Base-by-base conservation (phyloP, 2,329 filamentous ascomycete species). In the Periconia macrospinosa region DNA sequence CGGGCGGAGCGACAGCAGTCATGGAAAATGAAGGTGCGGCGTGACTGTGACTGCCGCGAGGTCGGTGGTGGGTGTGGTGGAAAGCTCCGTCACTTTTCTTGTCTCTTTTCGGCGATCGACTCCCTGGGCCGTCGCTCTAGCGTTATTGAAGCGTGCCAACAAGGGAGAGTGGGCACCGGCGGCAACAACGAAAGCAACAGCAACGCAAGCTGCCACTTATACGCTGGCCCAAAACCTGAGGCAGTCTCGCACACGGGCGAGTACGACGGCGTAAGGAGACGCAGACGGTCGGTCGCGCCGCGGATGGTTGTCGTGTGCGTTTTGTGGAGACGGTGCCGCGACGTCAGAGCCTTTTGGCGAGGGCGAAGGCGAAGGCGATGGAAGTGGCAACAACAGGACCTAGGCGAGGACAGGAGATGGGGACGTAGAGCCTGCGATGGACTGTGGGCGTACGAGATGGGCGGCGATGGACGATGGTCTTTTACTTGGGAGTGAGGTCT, bases 1-100 rank as follows among this genome's bases (percentile, higher is more conserved):
- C 80, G 59, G 83, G 83, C 75, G 83, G 83, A 70, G 84, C 85
- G 70, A 88, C 85, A 69, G 85, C 85, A 79, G 85, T 87, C 84
- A 87, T 87, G 67, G 65, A 61, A 69, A 60, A 62, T 46, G 58
- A 61, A 56, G 60, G 57, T 54, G 60, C 58, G 54, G 49, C 52
- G 63, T 56, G 51, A 56, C 50, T 66, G 52, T 46, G 57, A 52
- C 54, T 62, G 49, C 54, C 48, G 58, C 51, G 20, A n/a, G 18
- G 17, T 23, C 20, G 8, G 23, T 33, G 27, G 17, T 33, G 43
- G 27, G 23, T 13, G 42, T n/a, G 23, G 20, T 30, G 14, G 43
- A 45, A 37, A 13, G 51, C 50, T 52, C 54, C 58, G 61, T 63
- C 62, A 63, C 61, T 66, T 65, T 65, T 67, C 47, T 57, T 55